Base-by-base conservation (phyloP, 306 rosid genomes). In the Trifolium dubium region DNA sequence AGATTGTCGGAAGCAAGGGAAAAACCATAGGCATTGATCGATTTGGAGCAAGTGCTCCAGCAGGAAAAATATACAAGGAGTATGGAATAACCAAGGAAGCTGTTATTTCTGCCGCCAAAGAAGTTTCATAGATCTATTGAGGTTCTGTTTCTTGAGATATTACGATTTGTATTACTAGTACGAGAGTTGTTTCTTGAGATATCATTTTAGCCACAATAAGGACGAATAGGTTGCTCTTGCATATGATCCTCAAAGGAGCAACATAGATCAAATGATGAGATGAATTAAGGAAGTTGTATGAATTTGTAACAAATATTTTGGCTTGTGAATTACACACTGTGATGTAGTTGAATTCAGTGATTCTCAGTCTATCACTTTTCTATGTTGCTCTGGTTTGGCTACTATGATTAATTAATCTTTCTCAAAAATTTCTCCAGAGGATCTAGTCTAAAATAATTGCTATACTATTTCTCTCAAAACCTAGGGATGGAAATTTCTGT, bases 41-140 rank as follows among this genome's bases (percentile, higher is more conserved):
- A 35, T 95, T 92, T 5, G 99, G 99, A n/a, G 98, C 98, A 3
- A 95, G 99, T 90, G 98, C 99, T 66, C 97, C 98, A 3, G 99
- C 99, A 0, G 93, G 96, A 54, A 92, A 8, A 74, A 90, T 95
- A 73, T 95, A 95, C 91, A 88, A 95, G 92, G 99, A 85, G 85
- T 89, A 47, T 12, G 98, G 99, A 12, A 62, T 95, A 73, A 92
- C 99, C 3, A 89, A 82, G 15, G 99, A 95, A 79, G 98, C 99
- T 60, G 97, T 95, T 37, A 77, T 90, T 78, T 96, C 96, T 17
- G 99, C 97, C 34, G 98, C 97, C 32, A 89, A 90, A 80, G 50
- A 79, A 87, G 43, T 95, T 64, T 70, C 64, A 2, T 85, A 87
- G 83, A 71, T 75, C 68, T 14, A 28, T 56, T 10, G 77, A 60